Evolutionary conservation across 768 basidiomycete species (phyloP).

Genomic region (Polyporus arcularius): DNA sequence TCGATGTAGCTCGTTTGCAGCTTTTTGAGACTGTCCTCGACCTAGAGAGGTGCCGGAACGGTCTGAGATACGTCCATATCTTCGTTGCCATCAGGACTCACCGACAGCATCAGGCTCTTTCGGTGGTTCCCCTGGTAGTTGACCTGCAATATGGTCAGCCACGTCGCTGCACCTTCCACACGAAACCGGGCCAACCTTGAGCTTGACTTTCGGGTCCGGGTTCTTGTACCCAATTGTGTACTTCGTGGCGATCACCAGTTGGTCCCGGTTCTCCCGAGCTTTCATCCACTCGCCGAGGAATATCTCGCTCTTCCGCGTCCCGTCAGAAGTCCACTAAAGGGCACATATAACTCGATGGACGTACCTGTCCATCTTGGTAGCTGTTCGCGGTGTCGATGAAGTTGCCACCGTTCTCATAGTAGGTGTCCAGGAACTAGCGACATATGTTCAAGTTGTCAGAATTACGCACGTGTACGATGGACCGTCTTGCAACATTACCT

Average conservation of each 20-base stretch:
- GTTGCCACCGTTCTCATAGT: constrained; percentile 46
- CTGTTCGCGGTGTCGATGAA: constrained; percentile 48
- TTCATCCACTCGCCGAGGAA: constrained; percentile 46
- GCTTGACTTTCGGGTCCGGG: neutral
- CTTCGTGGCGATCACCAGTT: constrained; percentile 37
- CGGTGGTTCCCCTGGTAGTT: constrained; percentile 13
- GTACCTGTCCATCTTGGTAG: constrained; percentile 10
- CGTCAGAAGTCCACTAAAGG: constrained; percentile 11
- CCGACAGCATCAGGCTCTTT: constrained; percentile 11
- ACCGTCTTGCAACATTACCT: neutral
- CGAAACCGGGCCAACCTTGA: neutral
- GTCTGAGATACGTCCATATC: constrained; percentile 38
- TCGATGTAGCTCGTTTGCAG: constrained; percentile 46
- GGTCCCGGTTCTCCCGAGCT: constrained; percentile 35
- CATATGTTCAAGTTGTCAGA: constrained; percentile 19
- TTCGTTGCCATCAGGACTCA: constrained; percentile 31
- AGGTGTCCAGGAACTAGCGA: constrained; percentile 47
- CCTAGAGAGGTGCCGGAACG: constrained; percentile 29
- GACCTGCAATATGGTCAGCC: neutral
- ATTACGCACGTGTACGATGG: constrained; percentile 32
- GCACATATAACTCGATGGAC: neutral
- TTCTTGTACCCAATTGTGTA: constrained; percentile 13
- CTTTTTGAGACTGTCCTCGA: constrained; percentile 38
- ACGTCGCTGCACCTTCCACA: neutral
- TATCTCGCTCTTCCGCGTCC: constrained; percentile 30